Percentiles rank a stretch among this genome's conserved stretches.
These are phyloP conservation scores for Buxus sempervirens DNA, from an alignment of 164 flowering plant species.

Conservation along the genomic window DNA sequence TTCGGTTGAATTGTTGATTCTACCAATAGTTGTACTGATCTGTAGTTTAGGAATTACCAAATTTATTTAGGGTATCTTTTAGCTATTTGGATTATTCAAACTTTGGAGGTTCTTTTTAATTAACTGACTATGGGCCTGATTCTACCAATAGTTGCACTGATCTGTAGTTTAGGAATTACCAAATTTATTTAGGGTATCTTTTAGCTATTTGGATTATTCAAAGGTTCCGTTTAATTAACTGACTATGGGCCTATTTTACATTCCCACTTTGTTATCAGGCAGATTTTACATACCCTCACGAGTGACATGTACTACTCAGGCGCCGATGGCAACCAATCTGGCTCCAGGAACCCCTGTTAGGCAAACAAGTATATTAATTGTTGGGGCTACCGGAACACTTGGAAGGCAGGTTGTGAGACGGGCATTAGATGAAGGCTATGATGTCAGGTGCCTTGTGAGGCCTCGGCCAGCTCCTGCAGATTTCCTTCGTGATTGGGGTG, in stretches of 20 bases:
- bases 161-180: too few species aligned
- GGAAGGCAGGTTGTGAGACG: constrained; percentile 93
- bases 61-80: too few species aligned
- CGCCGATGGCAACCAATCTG: constrained; percentile 47
- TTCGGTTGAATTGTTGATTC: background rate
- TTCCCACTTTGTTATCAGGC: constrained; percentile 25
- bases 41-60: background rate
- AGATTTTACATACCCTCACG: constrained; percentile 13
- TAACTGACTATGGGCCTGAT: background rate
- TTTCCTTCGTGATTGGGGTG: constrained; percentile 99
- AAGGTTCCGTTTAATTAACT: background rate
- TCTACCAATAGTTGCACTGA: too few species aligned
- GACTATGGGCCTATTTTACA: background rate
- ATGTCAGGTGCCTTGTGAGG: constrained; percentile 91
- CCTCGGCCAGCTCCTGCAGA: constrained; percentile 98
- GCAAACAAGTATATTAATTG: constrained; percentile 83
- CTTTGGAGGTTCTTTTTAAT: background rate
- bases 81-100: background rate
- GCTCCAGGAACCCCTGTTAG: constrained; percentile 94
- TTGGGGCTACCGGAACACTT: constrained; percentile 96
- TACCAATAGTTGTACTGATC: background rate
- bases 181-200: too few species aligned
- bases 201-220: background rate
- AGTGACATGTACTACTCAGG: constrained; percentile 45
- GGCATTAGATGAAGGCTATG: constrained; percentile 95